These are phyloP conservation scores for Mallotus repandus DNA, from an alignment of 441 rosid species.

Conservation along the genomic window DNA sequence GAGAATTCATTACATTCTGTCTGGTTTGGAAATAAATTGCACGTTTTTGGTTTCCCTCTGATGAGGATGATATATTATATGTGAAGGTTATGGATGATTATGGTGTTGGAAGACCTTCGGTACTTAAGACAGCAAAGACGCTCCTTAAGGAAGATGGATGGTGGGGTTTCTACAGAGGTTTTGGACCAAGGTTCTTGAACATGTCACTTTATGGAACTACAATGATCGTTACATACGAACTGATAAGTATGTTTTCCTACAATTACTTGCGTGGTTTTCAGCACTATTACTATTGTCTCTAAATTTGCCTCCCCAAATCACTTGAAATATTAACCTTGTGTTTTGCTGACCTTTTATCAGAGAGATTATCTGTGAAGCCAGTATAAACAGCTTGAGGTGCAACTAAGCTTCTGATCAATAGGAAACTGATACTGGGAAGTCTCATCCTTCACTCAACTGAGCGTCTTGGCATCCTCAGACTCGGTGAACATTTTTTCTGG, in stretches of 20 bases:
- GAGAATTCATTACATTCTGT: too few relatives aligned
- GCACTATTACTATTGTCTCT: too few relatives aligned
- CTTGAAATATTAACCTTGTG: too few relatives aligned
- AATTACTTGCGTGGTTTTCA: too few relatives aligned
- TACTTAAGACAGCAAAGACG: slow-evolving; percentile 46
- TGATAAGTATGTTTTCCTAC: slow-evolving; percentile 46
- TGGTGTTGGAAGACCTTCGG: slow-evolving; percentile 61
- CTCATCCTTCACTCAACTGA: too few relatives aligned
- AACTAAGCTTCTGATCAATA: too few relatives aligned
- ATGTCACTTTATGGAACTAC: slow-evolving; percentile 73
- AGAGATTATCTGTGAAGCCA: slow-evolving; percentile 49
- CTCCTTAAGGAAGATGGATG: slow-evolving; percentile 58
- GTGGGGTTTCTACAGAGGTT: slow-evolving; percentile 71
- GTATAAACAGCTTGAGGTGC: slow-evolving; percentile 15
- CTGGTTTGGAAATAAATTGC: too few relatives aligned
- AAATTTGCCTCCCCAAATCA: too few relatives aligned
- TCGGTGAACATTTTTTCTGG: too few relatives aligned
- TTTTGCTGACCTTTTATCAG: slow-evolving; percentile 16
- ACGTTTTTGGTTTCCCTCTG: slow-evolving; percentile 23
- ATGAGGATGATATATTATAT: slow-evolving; percentile 18
- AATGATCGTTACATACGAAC: slow-evolving; percentile 67
- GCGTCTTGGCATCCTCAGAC: too few relatives aligned
- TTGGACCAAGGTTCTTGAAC: slow-evolving; percentile 61
- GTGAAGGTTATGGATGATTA: slow-evolving; percentile 59
- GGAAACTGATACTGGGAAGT: too few relatives aligned